Evolutionary conservation across 805 yeast genomes (phyloP), one percentile per base, ranked within the genome.

Genomic region (Nakazawaea holstii): DNA sequence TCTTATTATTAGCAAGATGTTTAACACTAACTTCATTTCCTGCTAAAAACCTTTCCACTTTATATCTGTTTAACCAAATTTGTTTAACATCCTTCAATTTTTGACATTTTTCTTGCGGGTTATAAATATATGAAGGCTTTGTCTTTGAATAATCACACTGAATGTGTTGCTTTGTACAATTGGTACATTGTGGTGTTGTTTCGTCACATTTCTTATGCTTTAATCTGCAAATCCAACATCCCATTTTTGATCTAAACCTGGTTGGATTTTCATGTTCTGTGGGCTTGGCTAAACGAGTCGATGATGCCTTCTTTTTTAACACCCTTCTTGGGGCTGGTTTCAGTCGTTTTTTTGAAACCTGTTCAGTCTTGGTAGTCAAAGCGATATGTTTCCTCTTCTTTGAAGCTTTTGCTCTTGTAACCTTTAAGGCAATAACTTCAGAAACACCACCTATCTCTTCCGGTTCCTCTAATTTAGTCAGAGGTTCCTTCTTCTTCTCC

Each of bases 211-310:
- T 41, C 41, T 42, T 41, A 14, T 42, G 42, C 30, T 47, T 47
- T 4, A 47, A 29, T 8, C 49, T 26, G 15, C 49, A 47, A 8
- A 47, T 38, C 49, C 49, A 47, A 33, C 49, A 47, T 8, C 49
- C 49, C 13, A 17, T 20, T 10, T 41, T 41, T 8, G 44, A 41
- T 31, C 43, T 28, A 15, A n/a, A n/a, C 20, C 27, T 14, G 8
- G 13, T 30, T 14, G 11, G 43, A 17, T 40, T 29, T 29, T 11
- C 35, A n/a, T 15, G 7, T 29, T 28, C 27, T 31, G 13, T 35
- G 39, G 4, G 8, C 39, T 15, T 35, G 39, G 17, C 17, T 7
- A 11, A 35, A 14, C 17, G 33, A 10, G n/a, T 30, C n/a, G 4
- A 6, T 11, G n/a, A 30, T 30, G 11, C 11, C n/a, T 30, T 30